Percentiles rank a stretch among this genome's conserved stretches.
These are phyloP conservation scores for Mycena belliarum DNA, from an alignment of 768 basidiomycete species.

Conservation along the genomic window DNA sequence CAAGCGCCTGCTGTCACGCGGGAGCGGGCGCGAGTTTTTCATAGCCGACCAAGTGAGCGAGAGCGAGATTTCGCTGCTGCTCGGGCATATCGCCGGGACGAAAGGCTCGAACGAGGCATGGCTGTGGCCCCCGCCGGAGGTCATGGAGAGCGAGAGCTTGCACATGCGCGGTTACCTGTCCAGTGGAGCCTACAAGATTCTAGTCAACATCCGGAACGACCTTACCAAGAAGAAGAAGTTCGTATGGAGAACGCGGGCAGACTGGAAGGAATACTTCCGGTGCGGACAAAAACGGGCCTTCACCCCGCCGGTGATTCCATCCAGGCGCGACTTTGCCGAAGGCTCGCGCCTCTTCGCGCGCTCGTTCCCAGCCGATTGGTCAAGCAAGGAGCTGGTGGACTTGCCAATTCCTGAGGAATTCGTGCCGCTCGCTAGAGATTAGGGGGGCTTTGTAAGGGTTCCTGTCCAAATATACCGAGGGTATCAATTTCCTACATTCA, in stretches of 20 bases:
- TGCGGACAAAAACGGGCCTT: too few relatives aligned
- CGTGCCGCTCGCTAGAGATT: background rate
- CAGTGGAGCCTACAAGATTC: background rate
- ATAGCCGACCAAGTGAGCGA: background rate
- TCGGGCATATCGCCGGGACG: background rate
- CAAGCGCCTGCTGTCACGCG: background rate
- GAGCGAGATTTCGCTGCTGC: background rate
- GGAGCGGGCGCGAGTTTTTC: background rate
- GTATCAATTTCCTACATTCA: background rate
- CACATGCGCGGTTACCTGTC: background rate
- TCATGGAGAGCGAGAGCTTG: background rate
- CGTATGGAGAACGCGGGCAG: too few relatives aligned
- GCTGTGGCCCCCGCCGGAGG: background rate
- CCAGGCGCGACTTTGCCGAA: background rate
- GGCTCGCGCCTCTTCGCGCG: background rate
- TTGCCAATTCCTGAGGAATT: background rate
- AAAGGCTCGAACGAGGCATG: background rate
- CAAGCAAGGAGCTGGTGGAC: background rate
- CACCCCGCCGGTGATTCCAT: background rate
- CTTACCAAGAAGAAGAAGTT: too few relatives aligned
- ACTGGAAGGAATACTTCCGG: too few relatives aligned
- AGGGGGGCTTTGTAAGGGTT: conserved; percentile 1
- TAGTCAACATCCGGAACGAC: background rate
- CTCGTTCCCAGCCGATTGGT: background rate
- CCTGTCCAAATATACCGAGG: background rate